Percentiles rank a stretch among this genome's conserved stretches.
These are phyloP conservation scores for Solanum etuberosum DNA, from an alignment of 257 asterid genomes.

Conservation along the genomic window DNA sequence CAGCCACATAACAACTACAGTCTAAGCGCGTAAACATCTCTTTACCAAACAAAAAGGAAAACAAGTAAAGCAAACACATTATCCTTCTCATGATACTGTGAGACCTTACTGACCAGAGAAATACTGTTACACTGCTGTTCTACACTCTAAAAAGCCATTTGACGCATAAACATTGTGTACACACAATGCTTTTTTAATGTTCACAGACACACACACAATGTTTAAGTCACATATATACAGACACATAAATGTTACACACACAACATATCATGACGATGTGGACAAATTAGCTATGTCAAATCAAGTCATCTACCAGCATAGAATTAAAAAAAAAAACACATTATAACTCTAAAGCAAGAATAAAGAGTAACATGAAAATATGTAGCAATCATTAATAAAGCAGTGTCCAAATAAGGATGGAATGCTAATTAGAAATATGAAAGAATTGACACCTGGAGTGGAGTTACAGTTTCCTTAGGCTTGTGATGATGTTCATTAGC, in stretches of 20 bases:
- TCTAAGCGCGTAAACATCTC: neutral
- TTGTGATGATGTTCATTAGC: constrained; percentile 16
- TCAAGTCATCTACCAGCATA: neutral
- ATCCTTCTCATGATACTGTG: neutral
- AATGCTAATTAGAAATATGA: neutral
- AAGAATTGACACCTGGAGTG: constrained; percentile 44
- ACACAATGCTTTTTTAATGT: neutral
- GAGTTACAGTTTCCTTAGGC: constrained; percentile 6
- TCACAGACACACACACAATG: neutral
- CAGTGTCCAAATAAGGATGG: neutral
- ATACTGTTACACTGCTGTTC: neutral
- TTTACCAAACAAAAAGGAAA: neutral
- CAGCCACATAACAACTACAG: neutral
- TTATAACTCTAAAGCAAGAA: neutral
- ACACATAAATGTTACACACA: neutral
- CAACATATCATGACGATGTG: neutral
- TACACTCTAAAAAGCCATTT: neutral
- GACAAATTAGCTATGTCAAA: neutral
- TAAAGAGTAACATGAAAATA: neutral
- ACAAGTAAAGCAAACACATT: neutral
- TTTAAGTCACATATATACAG: neutral
- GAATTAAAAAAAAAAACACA: neutral
- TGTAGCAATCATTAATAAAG: neutral
- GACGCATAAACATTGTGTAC: neutral
- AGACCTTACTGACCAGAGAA: neutral